These are phyloP conservation scores for Climacium dendroides DNA, from an alignment of 225 moss, liverwort and hornwort species.

Conservation along the genomic window DNA sequence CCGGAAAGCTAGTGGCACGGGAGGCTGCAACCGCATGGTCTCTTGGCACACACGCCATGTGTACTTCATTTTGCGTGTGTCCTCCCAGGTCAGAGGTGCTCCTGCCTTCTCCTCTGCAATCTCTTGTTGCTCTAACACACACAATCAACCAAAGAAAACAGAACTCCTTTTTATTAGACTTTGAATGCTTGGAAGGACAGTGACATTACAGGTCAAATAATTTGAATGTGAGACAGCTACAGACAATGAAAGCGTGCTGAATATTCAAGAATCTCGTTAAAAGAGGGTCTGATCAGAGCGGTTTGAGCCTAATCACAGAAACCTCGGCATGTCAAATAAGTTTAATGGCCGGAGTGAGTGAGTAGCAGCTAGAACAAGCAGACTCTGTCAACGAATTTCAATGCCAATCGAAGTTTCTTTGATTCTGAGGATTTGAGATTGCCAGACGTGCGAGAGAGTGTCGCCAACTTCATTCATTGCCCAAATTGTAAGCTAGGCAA, in stretches of 20 bases:
- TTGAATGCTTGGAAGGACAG: neutral
- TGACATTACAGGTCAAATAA: neutral
- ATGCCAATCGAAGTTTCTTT: neutral
- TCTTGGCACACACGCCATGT: neutral
- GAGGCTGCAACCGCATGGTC: neutral
- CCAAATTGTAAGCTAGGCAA: neutral
- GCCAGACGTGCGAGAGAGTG: neutral
- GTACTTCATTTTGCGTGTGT: neutral
- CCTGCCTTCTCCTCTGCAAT: neutral
- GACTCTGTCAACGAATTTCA: neutral
- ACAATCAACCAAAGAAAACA: neutral
- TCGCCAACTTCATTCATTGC: neutral
- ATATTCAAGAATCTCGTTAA: no score
- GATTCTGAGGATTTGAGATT: neutral
- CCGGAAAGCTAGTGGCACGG: neutral
- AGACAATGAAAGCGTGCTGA: neutral
- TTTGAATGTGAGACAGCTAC: neutral
- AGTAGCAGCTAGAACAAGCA: no score
- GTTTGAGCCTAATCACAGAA: neutral
- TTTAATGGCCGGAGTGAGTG: no score
- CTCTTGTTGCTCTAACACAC: neutral
- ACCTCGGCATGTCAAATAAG: neutral
- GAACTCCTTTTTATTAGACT: neutral
- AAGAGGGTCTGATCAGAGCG: fast-evolving
- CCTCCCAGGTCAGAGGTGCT: neutral